These are phyloP conservation scores for Euphrasia arctica DNA, from an alignment of 305 asterid species.

Conservation along the genomic window DNA sequence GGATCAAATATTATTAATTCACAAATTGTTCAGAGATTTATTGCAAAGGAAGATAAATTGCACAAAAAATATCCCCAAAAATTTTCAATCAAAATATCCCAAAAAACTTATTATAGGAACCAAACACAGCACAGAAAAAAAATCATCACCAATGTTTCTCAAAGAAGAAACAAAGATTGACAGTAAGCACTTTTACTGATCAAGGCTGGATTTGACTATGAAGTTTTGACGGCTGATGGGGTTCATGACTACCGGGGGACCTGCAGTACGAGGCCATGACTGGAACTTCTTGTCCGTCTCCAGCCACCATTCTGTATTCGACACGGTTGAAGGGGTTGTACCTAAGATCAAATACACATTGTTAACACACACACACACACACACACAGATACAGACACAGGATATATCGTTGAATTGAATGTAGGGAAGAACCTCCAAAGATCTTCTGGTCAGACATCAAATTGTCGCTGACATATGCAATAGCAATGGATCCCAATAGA, in stretches of 20 bases:
- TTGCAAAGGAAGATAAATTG: background rate
- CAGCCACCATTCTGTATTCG: conserved; percentile 56
- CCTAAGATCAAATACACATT: conserved; percentile 38
- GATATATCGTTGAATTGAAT: conserved; percentile 2
- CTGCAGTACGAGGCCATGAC: conserved; percentile 99
- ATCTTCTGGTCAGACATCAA: conserved; percentile 54
- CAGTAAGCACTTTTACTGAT: conserved; percentile 25
- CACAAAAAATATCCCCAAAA: background rate
- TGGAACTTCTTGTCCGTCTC: conserved; percentile 91
- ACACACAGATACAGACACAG: conserved; percentile 6
- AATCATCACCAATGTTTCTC: background rate
- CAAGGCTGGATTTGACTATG: conserved; percentile 69
- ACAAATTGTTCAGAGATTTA: background rate
- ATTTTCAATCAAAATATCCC: no score
- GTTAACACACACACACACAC: background rate
- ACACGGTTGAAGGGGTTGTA: conserved; percentile 62
- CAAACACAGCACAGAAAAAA: no score
- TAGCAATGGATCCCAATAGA: conserved; percentile 41
- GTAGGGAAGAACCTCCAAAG: conserved; percentile 57
- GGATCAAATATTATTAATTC: background rate
- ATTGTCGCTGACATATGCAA: conserved; percentile 55
- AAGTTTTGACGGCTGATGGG: conserved; percentile 78
- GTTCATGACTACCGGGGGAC: conserved; percentile 98
- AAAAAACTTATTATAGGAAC: conserved; percentile 25
- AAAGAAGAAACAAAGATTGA: background rate